Base-by-base conservation (phyloP, 805 yeast species). In the Dipodascopsis tothii region DNA sequence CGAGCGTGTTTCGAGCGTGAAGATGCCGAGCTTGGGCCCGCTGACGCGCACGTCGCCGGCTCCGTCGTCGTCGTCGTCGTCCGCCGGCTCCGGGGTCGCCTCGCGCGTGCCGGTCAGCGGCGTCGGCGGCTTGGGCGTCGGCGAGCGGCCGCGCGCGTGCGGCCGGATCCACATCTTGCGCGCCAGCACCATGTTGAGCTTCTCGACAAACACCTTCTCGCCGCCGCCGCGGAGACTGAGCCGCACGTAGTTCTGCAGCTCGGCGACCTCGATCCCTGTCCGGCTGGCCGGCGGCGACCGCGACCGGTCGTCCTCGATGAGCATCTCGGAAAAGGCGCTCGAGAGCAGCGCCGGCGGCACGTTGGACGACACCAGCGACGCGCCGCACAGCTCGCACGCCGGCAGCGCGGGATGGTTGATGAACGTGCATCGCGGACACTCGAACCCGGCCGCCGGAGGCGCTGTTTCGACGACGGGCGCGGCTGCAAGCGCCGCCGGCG, bases 371-470 rank as follows among this genome's bases (percentile, higher is more conserved):
- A 54, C 45, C 21, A 80, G 59, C 18, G 68, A 67, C 0, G 80
- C 68, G 0, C 95, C 96, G 65, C 97, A 90, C 58, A 92, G 73
- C 61, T 90, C 98, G 62, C 98, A 90, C 50, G 69, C 71, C 30
- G 70, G 63, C 69, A 90, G 68, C 2, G 84, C 76, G 0, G 87
- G 83, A 60, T 88, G 95, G 60, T 90, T 92, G 9, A 77, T 65
- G 56, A 87, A 90, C 0, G 97, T 84, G 54, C 94, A 84, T 9
- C 67, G 60, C 3, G 77, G 70, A 46, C 84, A 78, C 17, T 52
- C 52, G n/a, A 59, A 55, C 11, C 57, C 53, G 28, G 6, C 40
- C 17, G 25, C n/a, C n/a, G n/a, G n/a, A n/a, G n/a, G n/a, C n/a
- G n/a, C n/a, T n/a, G n/a, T n/a, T n/a, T n/a, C n/a, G n/a, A n/a